Conservation (phyloP, 73 alveolate species). For the Tetrahymena thermophila region DNA sequence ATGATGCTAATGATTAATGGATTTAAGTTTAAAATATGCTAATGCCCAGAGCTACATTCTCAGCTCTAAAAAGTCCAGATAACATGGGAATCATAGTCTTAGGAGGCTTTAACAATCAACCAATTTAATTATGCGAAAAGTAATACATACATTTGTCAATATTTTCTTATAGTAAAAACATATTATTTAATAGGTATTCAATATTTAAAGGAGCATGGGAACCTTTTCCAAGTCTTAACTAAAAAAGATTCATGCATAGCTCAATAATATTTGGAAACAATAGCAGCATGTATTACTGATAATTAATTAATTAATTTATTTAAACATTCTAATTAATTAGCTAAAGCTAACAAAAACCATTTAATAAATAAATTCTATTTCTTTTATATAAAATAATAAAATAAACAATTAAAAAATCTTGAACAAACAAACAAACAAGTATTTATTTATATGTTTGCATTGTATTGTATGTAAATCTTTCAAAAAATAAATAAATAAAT, state of each 20-base stretch:
- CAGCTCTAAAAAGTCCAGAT: conserved; percentile 73
- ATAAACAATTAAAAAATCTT: too few species aligned
- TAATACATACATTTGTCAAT: not conserved
- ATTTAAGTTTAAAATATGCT: conserved; percentile 55
- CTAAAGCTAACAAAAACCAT: too few species aligned
- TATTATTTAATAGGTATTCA: not conserved
- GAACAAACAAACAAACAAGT: too few species aligned
- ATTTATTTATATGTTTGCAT: too few species aligned
- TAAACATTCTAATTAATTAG: too few species aligned
- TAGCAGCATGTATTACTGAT: not conserved
- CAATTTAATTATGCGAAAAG: conserved; percentile 72
- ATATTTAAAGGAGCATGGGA: not conserved
- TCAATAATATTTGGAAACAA: not conserved
- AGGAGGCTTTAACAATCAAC: conserved; percentile 84
- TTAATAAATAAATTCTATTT: too few species aligned
- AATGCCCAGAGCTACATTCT: conserved; percentile 68
- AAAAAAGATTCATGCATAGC: not conserved
- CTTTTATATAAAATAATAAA: too few species aligned
- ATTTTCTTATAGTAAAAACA: not conserved
- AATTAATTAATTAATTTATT: not conserved
- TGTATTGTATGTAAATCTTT: too few species aligned
- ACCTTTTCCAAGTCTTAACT: not conserved
- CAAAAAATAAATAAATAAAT: too few species aligned
- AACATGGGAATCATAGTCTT: conserved; percentile 68
- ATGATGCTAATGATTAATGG: conserved; percentile 56